These are phyloP conservation scores for Silene conica DNA, from an alignment of 148 eudicot genomes.

Conservation along the genomic window DNA sequence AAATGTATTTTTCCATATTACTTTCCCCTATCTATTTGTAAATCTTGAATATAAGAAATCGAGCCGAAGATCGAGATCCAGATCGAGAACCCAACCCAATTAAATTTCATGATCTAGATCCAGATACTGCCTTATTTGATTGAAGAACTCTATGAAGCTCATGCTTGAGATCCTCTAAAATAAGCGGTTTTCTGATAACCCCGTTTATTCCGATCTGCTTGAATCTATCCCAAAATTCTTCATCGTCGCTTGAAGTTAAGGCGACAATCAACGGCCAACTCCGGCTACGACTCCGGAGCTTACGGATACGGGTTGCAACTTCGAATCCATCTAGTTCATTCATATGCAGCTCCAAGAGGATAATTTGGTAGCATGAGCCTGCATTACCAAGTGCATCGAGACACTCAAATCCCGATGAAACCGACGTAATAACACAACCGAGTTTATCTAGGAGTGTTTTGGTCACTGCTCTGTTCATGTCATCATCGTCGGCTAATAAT, in stretches of 20 bases:
- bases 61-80: not conserved
- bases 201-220: slow-evolving; percentile 60
- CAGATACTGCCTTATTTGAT: slow-evolving; percentile 19
- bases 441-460: slow-evolving; percentile 59
- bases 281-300: slow-evolving; percentile 53
- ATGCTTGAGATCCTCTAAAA: slow-evolving; percentile 50
- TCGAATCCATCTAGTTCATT: slow-evolving; percentile 69
- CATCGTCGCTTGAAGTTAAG: slow-evolving; percentile 42
- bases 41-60: slow-evolving; percentile 11
- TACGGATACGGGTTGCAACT: slow-evolving; percentile 50
- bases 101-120: not conserved
- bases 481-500: slow-evolving; percentile 63
- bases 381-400: slow-evolving; percentile 43
- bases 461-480: slow-evolving; percentile 66
- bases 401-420: slow-evolving; percentile 67
- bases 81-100: too few species aligned
- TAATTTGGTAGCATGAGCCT: slow-evolving; percentile 38
- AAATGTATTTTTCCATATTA: not conserved
- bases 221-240: slow-evolving; percentile 39
- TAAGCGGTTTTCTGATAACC: slow-evolving; percentile 58
- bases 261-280: slow-evolving; percentile 76
- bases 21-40: slow-evolving; percentile 20
- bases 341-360: slow-evolving; percentile 67
- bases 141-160: slow-evolving; percentile 62
- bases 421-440: slow-evolving; percentile 57